phyloP scores from a whole-genome alignment of 2,329 filamentous ascomycete species.

The Corynespora cassiicola region DNA sequence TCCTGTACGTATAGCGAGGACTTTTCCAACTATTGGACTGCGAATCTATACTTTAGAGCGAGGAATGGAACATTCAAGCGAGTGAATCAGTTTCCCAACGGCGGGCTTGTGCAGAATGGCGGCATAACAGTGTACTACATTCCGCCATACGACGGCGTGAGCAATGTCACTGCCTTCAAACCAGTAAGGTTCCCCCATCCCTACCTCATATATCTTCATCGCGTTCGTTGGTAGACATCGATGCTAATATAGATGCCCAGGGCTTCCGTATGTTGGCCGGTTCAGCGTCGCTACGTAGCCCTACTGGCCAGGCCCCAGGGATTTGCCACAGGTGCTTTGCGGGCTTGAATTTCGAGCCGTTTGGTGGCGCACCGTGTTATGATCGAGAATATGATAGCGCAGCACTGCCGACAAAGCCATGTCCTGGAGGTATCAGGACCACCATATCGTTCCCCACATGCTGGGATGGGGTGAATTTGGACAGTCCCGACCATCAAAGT shows the following conservation, averaged over 20 bases:
- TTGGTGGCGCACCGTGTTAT: neutral
- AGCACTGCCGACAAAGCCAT: too few species aligned
- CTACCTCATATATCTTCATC: neutral
- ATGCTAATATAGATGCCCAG: conserved; percentile 1
- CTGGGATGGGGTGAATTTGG: conserved; percentile 68
- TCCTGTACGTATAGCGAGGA: conserved; percentile 35
- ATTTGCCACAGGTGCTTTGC: conserved; percentile 33
- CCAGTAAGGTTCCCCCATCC: conserved; percentile 25
- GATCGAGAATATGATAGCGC: neutral
- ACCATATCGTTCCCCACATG: conserved; percentile 77
- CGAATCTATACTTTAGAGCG: conserved; percentile 31
- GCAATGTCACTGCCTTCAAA: conserved; percentile 66
- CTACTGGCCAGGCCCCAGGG: conserved; percentile 14
- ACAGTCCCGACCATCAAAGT: conserved; percentile 64
- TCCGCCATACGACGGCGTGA: conserved; percentile 16
- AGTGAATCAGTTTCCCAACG: conserved; percentile 24
- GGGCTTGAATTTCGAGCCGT: conserved; percentile 4
- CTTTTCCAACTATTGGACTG: conserved; percentile 40
- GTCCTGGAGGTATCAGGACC: conserved; percentile 64
- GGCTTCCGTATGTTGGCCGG: conserved; percentile 25
- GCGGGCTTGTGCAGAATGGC: conserved; percentile 24
- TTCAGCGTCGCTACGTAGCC: conserved; percentile 9
- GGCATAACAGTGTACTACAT: conserved; percentile 39
- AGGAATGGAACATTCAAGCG: conserved; percentile 37
- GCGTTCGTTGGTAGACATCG: neutral